A percentile compares a stretch with the other conserved stretches of the same genome.
Evolutionary conservation across 176 grass and related monocot genomes (phyloP).

Genomic region (Phoenix roebelenii): DNA sequence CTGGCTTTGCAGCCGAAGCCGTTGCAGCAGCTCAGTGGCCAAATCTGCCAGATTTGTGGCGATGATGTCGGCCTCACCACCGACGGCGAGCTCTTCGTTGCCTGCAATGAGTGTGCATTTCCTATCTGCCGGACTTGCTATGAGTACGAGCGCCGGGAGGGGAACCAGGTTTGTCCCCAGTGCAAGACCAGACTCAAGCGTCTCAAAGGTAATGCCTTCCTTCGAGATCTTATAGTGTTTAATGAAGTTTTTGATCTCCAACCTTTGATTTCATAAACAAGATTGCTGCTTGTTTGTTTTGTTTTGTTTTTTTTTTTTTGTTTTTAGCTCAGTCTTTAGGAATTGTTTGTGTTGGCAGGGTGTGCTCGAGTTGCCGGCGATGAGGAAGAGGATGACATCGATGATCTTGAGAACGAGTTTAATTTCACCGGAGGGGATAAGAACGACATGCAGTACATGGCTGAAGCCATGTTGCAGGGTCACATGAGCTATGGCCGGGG

Average conservation of each 20-base stretch:
- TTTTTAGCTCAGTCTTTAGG: background rate
- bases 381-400: conserved; percentile 79
- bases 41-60: conserved; percentile 73
- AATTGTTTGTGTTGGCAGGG: conserved; percentile 20
- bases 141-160: conserved; percentile 95
- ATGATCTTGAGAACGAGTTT: conserved; percentile 85
- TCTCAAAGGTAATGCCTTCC: conserved; percentile 57
- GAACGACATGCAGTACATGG: conserved; percentile 39
- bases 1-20: conserved; percentile 31
- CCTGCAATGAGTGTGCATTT: conserved; percentile 86
- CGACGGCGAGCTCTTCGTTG: conserved; percentile 84
- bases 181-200: conserved; percentile 99
- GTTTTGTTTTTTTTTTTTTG: background rate
- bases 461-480: conserved; percentile 50
- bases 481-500: conserved; percentile 79
- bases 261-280: background rate
- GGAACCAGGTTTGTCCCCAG: conserved; percentile 85
- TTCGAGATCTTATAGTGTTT: background rate
- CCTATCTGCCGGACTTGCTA: conserved; percentile 94
- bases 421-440: conserved; percentile 36
- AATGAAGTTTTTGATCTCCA: background rate
- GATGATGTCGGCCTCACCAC: conserved; percentile 67
- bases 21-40: conserved; percentile 42
- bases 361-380: conserved; percentile 67
- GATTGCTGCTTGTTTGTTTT: background rate